Conservation (phyloP, 441 rosid species). For the Pelargonium cotyledonis region DNA sequence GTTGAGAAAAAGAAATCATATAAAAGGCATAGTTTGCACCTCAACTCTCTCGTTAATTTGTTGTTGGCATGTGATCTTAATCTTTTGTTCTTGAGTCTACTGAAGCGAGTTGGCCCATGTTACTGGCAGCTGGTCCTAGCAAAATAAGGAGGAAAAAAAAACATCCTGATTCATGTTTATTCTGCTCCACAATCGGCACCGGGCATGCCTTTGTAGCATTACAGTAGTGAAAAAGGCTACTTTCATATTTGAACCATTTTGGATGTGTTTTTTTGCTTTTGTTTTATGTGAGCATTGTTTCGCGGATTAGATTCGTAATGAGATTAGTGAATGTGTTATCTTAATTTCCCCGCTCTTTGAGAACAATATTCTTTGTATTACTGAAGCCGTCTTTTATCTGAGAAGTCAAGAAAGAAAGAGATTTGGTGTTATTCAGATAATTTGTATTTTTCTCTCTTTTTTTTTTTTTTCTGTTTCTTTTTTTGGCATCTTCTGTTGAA, state of each 20-base stretch:
- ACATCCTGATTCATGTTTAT: neutral
- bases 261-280: constrained; percentile 3
- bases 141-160: constrained; percentile 5
- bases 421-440: neutral
- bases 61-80: neutral
- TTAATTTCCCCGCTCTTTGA: neutral
- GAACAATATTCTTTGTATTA: no score
- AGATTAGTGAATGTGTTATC: neutral
- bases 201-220: neutral
- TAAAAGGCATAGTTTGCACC: constrained; percentile 23
- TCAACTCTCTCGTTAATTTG: constrained; percentile 24
- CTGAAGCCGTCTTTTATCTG: neutral
- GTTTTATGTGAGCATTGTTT: constrained; percentile 6
- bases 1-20: constrained; percentile 38
- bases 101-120: constrained; percentile 11
- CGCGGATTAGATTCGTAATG: neutral
- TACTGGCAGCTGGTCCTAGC: constrained; percentile 10
- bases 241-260: neutral
- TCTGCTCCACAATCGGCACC: constrained; percentile 15
- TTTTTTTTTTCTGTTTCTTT: no score
- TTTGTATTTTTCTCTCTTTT: neutral
- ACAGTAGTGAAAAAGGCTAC: constrained; percentile 13
- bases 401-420: neutral
- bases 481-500: no score
- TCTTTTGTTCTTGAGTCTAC: constrained; percentile 7